phyloP scores from a whole-genome alignment of 352 stramenopile species.

The Phytophthora agathidicida region DNA sequence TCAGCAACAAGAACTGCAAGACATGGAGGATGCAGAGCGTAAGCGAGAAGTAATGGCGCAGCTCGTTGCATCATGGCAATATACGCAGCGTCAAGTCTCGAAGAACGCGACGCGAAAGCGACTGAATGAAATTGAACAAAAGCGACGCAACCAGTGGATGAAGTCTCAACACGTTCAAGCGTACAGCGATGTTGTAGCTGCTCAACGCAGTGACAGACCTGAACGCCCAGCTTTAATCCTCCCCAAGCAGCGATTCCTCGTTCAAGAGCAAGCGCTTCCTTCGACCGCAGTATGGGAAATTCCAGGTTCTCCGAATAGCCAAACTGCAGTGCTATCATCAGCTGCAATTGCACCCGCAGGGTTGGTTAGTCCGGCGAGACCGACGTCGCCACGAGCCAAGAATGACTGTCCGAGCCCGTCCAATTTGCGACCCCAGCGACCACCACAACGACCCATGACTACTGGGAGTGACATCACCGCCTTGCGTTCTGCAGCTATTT shows the following conservation, averaged over 20 bases:
- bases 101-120: constrained; percentile 3
- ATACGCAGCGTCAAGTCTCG: constrained; percentile 19
- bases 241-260: constrained; percentile 29
- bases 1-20: constrained; percentile 3
- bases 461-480: constrained; percentile 4
- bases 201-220: constrained; percentile 13
- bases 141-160: constrained; percentile 46
- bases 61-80: constrained; percentile 38
- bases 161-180: constrained; percentile 40
- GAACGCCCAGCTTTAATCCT: constrained; percentile 19
- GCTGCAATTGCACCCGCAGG: constrained; percentile 15
- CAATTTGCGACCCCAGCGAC: constrained; percentile 4
- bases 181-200: constrained; percentile 7
- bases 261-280: constrained; percentile 27
- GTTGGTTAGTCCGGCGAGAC: constrained; percentile 9
- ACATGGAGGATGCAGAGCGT: background rate
- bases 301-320: background rate
- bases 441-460: constrained; percentile 15
- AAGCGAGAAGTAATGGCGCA: constrained; percentile 20
- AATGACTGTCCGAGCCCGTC: background rate
- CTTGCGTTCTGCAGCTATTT: constrained; percentile 21
- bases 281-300: constrained; percentile 30
- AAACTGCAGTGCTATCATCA: constrained; percentile 7
- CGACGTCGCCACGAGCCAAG: background rate
- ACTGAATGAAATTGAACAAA: constrained; percentile 18